phyloP scores from a whole-genome alignment of 2,329 filamentous ascomycete species.

The Pseudocercospora cruenta region DNA sequence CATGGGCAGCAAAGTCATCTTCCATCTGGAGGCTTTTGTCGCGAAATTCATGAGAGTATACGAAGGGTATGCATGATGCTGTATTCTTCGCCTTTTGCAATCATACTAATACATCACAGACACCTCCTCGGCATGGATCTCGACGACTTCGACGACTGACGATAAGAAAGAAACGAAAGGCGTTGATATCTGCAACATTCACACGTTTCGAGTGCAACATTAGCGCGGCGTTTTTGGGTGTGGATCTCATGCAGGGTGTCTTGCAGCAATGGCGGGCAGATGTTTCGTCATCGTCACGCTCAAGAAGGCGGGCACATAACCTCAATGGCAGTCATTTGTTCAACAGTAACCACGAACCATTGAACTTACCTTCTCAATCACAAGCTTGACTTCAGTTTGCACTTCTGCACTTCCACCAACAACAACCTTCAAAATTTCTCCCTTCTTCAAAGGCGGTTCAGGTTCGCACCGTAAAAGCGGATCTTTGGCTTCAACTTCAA shows the following conservation, averaged over 20 bases:
- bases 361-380: not conserved
- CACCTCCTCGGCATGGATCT: slow-evolving; percentile 78
- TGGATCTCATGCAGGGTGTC: slow-evolving; percentile 12
- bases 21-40: slow-evolving; percentile 97
- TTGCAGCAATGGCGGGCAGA: too few relatives aligned
- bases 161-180: slow-evolving; percentile 21
- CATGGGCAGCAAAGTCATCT: slow-evolving; percentile 88
- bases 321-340: not conserved
- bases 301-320: not conserved
- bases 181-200: slow-evolving; percentile 23
- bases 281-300: slow-evolving; percentile 15
- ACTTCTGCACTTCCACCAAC: not conserved
- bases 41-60: slow-evolving; percentile 97
- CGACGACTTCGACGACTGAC: slow-evolving; percentile 50
- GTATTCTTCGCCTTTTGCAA: not conserved
- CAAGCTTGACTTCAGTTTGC: not conserved
- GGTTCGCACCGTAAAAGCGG: slow-evolving; percentile 5
- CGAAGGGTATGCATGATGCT: slow-evolving; percentile 66
- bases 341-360: not conserved
- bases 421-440: not conserved
- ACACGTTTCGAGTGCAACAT: slow-evolving; percentile 20
- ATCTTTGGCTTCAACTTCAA: slow-evolving; percentile 8
- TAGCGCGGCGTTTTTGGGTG: slow-evolving; percentile 36
- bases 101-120: slow-evolving; percentile 37
- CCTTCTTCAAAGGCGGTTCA: slow-evolving; percentile 7